Evolutionary conservation across 805 yeast species (phyloP), one percentile per base, ranked within the genome.

Genomic region (Kazachstania martiniae): DNA sequence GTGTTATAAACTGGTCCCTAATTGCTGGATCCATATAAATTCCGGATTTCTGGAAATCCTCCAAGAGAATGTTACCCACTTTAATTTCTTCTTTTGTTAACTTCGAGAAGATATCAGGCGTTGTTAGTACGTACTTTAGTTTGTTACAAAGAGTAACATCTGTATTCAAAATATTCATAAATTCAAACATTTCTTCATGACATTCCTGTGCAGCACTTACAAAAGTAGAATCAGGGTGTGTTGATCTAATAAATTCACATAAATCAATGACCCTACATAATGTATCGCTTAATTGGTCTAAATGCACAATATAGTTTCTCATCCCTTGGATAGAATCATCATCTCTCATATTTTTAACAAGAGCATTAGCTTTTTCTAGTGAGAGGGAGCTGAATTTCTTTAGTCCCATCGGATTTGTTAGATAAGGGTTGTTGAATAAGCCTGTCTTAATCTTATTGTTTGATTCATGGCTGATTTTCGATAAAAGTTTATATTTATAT

Each of bases 231-330:
- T 77, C 70, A 1, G 97, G 96, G 51, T 89, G 97, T 1, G 79
- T 76, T 16, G 85, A 86, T 29, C 97, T 63, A 18, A 91, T 74
- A 59, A 89, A 89, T 46, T 87, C 97, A 23, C 95, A 89, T 31
- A 89, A 68, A 56, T 91, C 98, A 25, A 91, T 87, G 5, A 85
- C 96, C 35, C 94, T 72, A 52, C 98, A 91, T 19, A 91, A 58
- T 18, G 80, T 71, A 51, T 91, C 97, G 47, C 94, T 81, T 25
- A 91, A 59, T 42, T 85, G 73, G 51, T 91, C 98, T 41, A 91
- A 61, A 32, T 75, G 73, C 27, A 72, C 51, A 33, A 89, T 70
- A 33, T 73, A 83, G 4, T 62, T 54, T 12, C 46, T 42, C 14
- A 68, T 46, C 2, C 71, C 82, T 8, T 62, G 60, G 1, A 45